Evolutionary conservation across 2,329 filamentous ascomycete species (phyloP), one percentile per base, ranked within the genome.

Genomic region (Eurotiales sp.): DNA sequence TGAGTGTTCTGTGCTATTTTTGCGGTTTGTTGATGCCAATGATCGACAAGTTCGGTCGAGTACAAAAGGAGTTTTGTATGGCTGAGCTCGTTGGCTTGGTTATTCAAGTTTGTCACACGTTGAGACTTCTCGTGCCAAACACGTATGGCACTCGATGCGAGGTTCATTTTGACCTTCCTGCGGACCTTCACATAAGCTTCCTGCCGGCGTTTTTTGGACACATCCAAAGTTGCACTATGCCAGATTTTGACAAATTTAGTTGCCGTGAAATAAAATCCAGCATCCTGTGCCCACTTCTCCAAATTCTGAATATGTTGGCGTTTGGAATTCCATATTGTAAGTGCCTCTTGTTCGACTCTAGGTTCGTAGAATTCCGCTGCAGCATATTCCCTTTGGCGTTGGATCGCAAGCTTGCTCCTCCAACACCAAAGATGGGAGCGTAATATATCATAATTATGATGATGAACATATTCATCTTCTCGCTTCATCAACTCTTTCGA

Each of bases 141-240:
- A 11, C 55, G 44, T 19, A 81, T 58, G 37, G 68, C 68, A 23
- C 67, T 64, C 8, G 71, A 67, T 12, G 77, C 80, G 41, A 83
- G 64, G 27, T 75, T 77, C 40, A 77, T 72, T 64, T 85, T 85
- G 43, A 76, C 64, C 39, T 66, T 73, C 42, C 79, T 69, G 54
- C 82, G 71, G 27, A 83, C 64, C 19, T 74, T 73, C 2, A 74
- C 71, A 64, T 85, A 85, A 0, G 78, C 75, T 34, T 81, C 76
- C 45, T 80, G 74, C 25, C 79, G 74, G 19, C 79, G 75, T 55
- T 71, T 70, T 53, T 79, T 77, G 27, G 78, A 71, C 14, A 76
- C 72, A 50, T 79, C 69, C 37, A 74, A 63, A 1, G 77, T 77
- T 17, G 76, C 73, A 34, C 70, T 66, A 19, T 71, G 73, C 81